These are phyloP conservation scores for Mycena alexandri DNA, from an alignment of 768 basidiomycete species.

Conservation along the genomic window DNA sequence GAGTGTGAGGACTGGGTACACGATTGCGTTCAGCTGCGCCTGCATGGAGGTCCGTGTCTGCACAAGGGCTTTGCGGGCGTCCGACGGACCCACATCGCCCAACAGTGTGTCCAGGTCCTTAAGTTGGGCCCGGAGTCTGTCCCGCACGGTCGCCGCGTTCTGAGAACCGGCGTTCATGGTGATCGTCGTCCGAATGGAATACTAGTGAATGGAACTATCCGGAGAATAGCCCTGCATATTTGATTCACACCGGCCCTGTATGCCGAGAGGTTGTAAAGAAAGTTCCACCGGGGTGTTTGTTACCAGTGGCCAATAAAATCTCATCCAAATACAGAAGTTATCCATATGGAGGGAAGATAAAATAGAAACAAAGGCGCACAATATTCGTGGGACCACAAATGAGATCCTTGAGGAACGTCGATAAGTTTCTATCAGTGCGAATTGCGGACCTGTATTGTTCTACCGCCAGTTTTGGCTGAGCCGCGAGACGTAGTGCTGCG, in stretches of 20 bases:
- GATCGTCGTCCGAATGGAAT: not conserved
- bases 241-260: not conserved
- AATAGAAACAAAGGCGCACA: too few relatives aligned
- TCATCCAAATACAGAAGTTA: slow-evolving; percentile 8
- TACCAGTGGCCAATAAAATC: not conserved
- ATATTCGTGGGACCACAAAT: too few relatives aligned
- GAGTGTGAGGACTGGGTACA: slow-evolving; percentile 11
- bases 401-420: too few relatives aligned
- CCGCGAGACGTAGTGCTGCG: too few relatives aligned
- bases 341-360: too few relatives aligned
- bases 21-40: slow-evolving; percentile 10
- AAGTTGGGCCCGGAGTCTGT: slow-evolving; percentile 1
- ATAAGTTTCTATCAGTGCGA: too few relatives aligned
- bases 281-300: slow-evolving; percentile 11
- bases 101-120: slow-evolving; percentile 7
- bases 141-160: not conserved
- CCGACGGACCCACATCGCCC: slow-evolving; percentile 13
- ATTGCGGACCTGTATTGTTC: too few relatives aligned
- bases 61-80: slow-evolving; percentile 2
- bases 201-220: not conserved
- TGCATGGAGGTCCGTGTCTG: slow-evolving; percentile 9
- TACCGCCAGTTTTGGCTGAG: too few relatives aligned
- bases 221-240: slow-evolving; percentile 5
- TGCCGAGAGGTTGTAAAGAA: not conserved
- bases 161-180: not conserved